Percentiles rank a stretch among this genome's conserved stretches.
These are phyloP conservation scores for Berberis vulgaris DNA, from an alignment of 164 flowering plant genomes.

Conservation along the genomic window DNA sequence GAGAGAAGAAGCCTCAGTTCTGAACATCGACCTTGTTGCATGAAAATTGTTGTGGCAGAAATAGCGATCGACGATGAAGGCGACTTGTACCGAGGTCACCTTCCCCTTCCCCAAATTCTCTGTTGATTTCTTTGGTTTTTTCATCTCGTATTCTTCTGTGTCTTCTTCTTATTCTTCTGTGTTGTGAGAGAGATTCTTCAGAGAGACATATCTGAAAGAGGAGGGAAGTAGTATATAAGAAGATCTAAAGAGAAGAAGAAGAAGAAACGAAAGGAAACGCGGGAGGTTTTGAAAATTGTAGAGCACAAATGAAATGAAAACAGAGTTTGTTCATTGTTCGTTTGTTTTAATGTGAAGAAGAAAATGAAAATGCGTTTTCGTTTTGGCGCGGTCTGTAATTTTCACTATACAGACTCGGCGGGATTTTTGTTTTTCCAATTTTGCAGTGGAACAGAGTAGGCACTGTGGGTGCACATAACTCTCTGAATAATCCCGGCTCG, in stretches of 20 bases:
- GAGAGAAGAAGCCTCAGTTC: conserved; percentile 68
- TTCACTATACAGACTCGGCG: background rate
- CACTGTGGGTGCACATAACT: no score
- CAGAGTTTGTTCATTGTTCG: no score
- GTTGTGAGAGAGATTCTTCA: background rate
- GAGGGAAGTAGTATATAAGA: background rate
- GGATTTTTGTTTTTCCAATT: background rate
- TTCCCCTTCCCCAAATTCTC: conserved; percentile 57
- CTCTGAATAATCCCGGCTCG: background rate
- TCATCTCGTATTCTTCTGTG: conserved; percentile 40
- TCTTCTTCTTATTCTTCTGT: background rate
- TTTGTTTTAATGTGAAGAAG: no score
- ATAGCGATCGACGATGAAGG: conserved; percentile 82
- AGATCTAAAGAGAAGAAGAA: background rate
- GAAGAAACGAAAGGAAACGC: conserved; percentile 6
- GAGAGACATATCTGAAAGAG: conserved; percentile 1
- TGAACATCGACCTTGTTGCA: conserved; percentile 54
- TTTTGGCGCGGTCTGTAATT: no score
- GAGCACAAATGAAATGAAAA: background rate
- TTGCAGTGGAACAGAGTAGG: no score
- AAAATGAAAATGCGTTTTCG: no score
- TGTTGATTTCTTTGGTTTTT: conserved; percentile 28
- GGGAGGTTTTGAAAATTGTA: conserved; percentile 18
- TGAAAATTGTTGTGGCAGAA: conserved; percentile 58
- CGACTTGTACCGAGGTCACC: conserved; percentile 74